Percentiles rank a stretch among this genome's conserved stretches.
phyloP scores from a whole-genome alignment of 1,284 basidiomycete genomes.

The Sporisorium exsertum region DNA sequence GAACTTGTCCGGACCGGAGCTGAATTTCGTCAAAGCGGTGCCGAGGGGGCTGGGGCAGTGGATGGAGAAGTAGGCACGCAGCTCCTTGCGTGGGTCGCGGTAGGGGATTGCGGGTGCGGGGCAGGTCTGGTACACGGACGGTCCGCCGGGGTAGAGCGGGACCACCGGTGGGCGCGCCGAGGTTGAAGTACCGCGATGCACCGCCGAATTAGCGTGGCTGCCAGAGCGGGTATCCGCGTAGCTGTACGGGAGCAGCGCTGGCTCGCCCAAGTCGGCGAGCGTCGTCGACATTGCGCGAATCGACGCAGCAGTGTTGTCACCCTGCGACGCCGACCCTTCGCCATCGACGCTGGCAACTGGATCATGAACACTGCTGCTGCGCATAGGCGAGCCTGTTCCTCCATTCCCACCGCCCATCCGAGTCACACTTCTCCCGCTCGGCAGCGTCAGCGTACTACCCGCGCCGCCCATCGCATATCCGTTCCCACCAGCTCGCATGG shows the following conservation, averaged over 20 bases:
- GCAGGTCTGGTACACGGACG: slow-evolving; percentile 30
- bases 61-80: slow-evolving; percentile 80
- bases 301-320: background rate
- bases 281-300: slow-evolving; percentile 2
- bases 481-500: slow-evolving; percentile 25
- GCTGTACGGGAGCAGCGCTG: background rate
- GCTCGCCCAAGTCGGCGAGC: slow-evolving; percentile 8
- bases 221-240: background rate
- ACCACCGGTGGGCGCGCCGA: slow-evolving; percentile 14
- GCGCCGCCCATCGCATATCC: background rate
- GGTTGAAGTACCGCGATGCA: background rate
- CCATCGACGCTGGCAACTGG: background rate
- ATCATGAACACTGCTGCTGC: background rate
- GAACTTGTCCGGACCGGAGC: slow-evolving; percentile 86
- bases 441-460: slow-evolving; percentile 37
- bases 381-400: slow-evolving; percentile 5
- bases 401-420: slow-evolving; percentile 13
- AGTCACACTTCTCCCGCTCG: slow-evolving; percentile 31
- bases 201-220: background rate
- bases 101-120: slow-evolving; percentile 63
- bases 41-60: slow-evolving; percentile 84
- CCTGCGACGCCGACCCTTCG: background rate
- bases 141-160: slow-evolving; percentile 32
- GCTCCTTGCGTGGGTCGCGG: slow-evolving; percentile 69
- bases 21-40: slow-evolving; percentile 83